Evolutionary conservation across 2,329 filamentous ascomycete species (phyloP).

Genomic region (Albifimbria verrucaria): DNA sequence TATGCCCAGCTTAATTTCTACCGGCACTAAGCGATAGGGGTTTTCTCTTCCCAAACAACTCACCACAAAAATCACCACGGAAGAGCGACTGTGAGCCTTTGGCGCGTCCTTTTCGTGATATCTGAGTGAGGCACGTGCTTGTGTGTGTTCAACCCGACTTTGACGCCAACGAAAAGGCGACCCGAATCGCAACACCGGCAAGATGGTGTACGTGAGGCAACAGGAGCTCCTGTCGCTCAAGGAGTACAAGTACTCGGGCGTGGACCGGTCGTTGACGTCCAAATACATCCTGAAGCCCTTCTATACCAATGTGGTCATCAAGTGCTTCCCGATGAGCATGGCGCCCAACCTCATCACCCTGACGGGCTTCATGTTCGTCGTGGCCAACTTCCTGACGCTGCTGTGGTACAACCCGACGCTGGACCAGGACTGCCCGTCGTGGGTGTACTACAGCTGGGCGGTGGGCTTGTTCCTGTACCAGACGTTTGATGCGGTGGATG

Average conservation of each 20-base stretch:
- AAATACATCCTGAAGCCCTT: slow-evolving; percentile 97
- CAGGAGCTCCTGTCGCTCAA: slow-evolving; percentile 83
- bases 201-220: slow-evolving; percentile 94
- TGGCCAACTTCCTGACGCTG: slow-evolving; percentile 85
- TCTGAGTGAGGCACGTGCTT: too few relatives aligned
- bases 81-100: too few relatives aligned
- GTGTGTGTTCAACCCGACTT: too few relatives aligned
- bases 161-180: neutral
- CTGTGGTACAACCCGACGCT: slow-evolving; percentile 95
- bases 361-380: slow-evolving; percentile 84
- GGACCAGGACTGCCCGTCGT: slow-evolving; percentile 87
- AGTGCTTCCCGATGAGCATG: slow-evolving; percentile 94
- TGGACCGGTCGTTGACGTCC: slow-evolving; percentile 87
- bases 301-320: slow-evolving; percentile 91
- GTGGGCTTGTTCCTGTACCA: slow-evolving; percentile 91
- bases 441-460: slow-evolving; percentile 94
- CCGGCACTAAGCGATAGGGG: neutral
- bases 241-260: slow-evolving; percentile 91
- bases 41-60: neutral
- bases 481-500: slow-evolving; percentile 97
- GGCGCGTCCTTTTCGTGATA: too few relatives aligned
- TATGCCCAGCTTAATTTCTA: neutral
- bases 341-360: slow-evolving; percentile 86
- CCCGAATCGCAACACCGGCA: slow-evolving; percentile 16
- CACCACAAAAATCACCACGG: neutral